Evolutionary conservation across 805 yeast genomes (phyloP), one percentile per base, ranked within the genome.

Genomic region (Priceomyces fermenticarens): DNA sequence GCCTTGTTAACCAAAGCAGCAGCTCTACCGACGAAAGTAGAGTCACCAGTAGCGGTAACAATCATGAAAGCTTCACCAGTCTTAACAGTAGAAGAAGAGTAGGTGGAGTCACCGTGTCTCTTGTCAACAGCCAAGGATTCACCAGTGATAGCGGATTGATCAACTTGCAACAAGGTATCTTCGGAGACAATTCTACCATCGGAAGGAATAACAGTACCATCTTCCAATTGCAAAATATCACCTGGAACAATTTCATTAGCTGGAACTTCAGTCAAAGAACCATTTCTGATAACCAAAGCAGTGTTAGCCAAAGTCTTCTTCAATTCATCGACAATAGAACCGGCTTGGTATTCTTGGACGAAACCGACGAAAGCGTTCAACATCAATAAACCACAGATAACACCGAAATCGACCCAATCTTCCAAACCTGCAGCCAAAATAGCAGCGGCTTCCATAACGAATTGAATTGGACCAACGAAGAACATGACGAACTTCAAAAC

Each of bases 361-460:
- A 89, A 89, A 80, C 97, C 97, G 67, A 89, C 97, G 59, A 74
- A 72, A 51, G 97, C 97, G 73, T 89, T 89, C 65, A 89, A 80
- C 68, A 83, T 56, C 58, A 89, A 77, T 57, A 89, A 73, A 72
- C 85, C 97, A 70, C 87, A 81, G 65, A 89, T 89, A 67, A 89
- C 97, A 81, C 97, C 97, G 77, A 89, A 89, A 80, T 89, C 97
- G 63, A 89, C 96, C 97, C 97, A 89, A 76, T 90, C 97, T 75
- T 88, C 88, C 59, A 88, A 78, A 83, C 96, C 96, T 53, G 95
- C 96, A 63, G 96, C 96, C 68, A 88, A 75, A 52, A 88, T 79
- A 57, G 96, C 96, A 61, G 96, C 96, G 62, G 91, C 95, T 75
- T 88, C 96, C 96, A 88, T 88, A 63, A 88, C 96, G 82, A 88